Percentiles rank a stretch among this genome's conserved stretches.
Conservation (phyloP, 2,329 filamentous ascomycete species). For the Hypocreales sp. region DNA sequence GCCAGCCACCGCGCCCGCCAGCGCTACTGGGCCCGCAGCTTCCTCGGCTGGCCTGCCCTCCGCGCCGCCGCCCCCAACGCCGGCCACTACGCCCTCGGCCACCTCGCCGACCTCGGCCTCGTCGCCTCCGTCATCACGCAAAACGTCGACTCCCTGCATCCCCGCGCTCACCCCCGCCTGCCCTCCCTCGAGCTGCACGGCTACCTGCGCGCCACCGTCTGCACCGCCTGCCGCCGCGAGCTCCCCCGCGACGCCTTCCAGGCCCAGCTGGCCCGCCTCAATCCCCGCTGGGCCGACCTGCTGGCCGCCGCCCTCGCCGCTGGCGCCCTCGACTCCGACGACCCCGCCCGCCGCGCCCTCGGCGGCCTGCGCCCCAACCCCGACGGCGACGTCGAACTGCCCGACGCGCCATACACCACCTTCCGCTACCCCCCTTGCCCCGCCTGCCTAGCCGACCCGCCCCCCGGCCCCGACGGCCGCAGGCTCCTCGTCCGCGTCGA, state of each 20-base stretch:
- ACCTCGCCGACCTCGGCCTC: conserved; percentile 56
- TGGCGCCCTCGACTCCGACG: conserved; percentile 65
- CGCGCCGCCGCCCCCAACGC: conserved; percentile 65
- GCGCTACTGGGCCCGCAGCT: conserved; percentile 90
- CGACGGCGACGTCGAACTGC: conserved; percentile 86
- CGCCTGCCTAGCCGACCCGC: conserved; percentile 53
- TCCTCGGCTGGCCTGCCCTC: conserved; percentile 79
- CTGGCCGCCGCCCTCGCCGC: conserved; percentile 54
- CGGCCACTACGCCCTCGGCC: conserved; percentile 61
- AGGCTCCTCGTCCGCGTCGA: conserved; percentile 52
- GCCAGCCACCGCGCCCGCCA: conserved; percentile 70
- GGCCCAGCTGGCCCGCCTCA: conserved; percentile 56
- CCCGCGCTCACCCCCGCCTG: conserved; percentile 55
- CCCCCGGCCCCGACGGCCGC: conserved; percentile 36
- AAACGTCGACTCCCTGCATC: conserved; percentile 94
- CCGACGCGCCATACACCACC: conserved; percentile 71
- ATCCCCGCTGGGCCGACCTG: conserved; percentile 74
- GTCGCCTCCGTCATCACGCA: conserved; percentile 75
- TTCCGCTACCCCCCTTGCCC: conserved; percentile 89
- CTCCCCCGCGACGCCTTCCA: conserved; percentile 65
- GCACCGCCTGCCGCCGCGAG: conserved; percentile 60
- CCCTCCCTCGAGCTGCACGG: conserved; percentile 81
- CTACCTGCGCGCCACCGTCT: conserved; percentile 69
- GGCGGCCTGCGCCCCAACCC: conserved; percentile 74
- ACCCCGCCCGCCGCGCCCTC: conserved; percentile 50